A percentile compares a stretch with the other conserved stretches of the same genome.
These are phyloP conservation scores for Magnusiomyces suaveolens DNA, from an alignment of 1,139 yeast species.

Conservation along the genomic window DNA sequence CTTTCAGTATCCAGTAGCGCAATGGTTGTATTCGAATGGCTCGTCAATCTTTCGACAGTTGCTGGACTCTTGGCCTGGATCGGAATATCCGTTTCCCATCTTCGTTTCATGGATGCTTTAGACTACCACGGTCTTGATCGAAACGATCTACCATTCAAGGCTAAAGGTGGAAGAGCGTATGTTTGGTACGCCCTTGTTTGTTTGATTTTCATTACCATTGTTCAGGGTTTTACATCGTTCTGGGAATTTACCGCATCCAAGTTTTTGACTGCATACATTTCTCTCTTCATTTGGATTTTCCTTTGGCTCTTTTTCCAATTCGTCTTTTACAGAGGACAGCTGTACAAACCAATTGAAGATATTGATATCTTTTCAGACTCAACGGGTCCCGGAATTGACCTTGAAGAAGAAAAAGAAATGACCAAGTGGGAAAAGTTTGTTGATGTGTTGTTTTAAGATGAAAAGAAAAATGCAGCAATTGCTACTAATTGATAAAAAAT, in stretches of 20 bases:
- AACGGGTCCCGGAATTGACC: constrained; percentile 41
- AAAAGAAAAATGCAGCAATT: not conserved
- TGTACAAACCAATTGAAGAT: constrained; percentile 39
- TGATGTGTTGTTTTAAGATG: constrained; percentile 11
- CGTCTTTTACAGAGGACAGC: constrained; percentile 12
- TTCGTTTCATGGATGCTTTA: constrained; percentile 52
- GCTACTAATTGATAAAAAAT: not conserved
- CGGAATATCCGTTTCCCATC: constrained; percentile 58
- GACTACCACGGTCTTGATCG: constrained; percentile 51
- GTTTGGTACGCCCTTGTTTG: constrained; percentile 53
- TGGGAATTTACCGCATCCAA: constrained; percentile 50
- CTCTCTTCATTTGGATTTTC: constrained; percentile 45
- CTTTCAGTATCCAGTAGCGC: constrained; percentile 60
- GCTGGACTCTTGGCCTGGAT: constrained; percentile 73
- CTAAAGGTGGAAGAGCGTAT: constrained; percentile 41
- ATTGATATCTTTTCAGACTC: constrained; percentile 73
- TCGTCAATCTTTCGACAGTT: constrained; percentile 67
- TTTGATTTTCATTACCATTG: constrained; percentile 46
- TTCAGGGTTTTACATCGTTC: constrained; percentile 62
- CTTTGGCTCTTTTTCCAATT: constrained; percentile 50
- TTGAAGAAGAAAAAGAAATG: constrained; percentile 20
- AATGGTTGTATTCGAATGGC: constrained; percentile 58
- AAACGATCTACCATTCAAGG: constrained; percentile 56
- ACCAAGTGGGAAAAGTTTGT: constrained; percentile 8
- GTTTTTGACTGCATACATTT: constrained; percentile 62